Conservation (phyloP, 768 basidiomycete species). For the Porphyrellus cyaneotinctus region DNA sequence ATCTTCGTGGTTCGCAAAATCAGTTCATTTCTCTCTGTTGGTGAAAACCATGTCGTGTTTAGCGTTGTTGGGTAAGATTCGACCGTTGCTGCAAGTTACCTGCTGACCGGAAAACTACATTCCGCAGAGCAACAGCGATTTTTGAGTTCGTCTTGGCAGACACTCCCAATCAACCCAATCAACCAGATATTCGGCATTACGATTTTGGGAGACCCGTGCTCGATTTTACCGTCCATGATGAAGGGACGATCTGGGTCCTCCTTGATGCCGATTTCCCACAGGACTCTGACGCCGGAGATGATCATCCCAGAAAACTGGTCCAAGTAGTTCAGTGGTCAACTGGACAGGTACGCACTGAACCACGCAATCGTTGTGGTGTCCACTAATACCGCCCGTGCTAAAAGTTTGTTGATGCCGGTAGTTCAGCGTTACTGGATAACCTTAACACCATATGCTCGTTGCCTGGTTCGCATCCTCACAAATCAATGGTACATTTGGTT, state of each 20-base stretch:
- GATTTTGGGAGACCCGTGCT: conserved; percentile 59
- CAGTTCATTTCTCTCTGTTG: conserved; percentile 38
- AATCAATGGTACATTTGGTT: neutral
- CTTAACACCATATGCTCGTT: conserved; percentile 46
- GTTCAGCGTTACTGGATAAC: conserved; percentile 35
- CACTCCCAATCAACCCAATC: conserved; percentile 15
- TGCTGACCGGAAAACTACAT: neutral
- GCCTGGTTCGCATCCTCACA: conserved; percentile 38
- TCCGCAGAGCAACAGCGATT: conserved; percentile 59
- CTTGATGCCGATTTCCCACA: conserved; percentile 45
- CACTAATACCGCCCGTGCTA: neutral
- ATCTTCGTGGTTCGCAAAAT: conserved; percentile 61
- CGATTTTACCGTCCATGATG: conserved; percentile 45
- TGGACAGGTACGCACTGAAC: conserved; percentile 36
- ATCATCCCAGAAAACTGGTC: conserved; percentile 24
- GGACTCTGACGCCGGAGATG: conserved; percentile 6
- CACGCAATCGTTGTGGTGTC: neutral
- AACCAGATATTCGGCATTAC: conserved; percentile 33
- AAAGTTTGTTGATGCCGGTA: conserved; percentile 21
- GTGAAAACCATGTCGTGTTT: conserved; percentile 50
- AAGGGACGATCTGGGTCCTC: conserved; percentile 42
- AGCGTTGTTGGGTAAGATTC: conserved; percentile 65
- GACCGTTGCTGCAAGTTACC: neutral
- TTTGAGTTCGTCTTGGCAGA: conserved; percentile 45
- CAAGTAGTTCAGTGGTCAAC: conserved; percentile 32